phyloP scores from a whole-genome alignment of 2,329 filamentous ascomycete genomes.

The Pseudogymnoascus sp. region DNA sequence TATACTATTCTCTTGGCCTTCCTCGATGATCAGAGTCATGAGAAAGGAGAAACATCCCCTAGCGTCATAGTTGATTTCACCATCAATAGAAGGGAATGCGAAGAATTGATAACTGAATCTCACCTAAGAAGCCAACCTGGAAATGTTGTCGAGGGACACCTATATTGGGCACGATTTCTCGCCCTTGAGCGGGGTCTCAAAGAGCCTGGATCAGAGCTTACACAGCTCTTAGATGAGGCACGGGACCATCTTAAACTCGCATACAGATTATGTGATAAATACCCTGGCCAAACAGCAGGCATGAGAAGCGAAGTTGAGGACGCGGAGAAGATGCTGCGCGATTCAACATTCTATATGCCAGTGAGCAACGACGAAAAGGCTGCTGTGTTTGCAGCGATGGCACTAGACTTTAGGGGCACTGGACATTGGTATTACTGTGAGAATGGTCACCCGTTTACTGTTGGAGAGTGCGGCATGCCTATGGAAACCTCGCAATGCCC shows the following conservation, averaged over 20 bases:
- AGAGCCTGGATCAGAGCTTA: slow-evolving; percentile 16
- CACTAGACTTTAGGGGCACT: slow-evolving; percentile 38
- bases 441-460: slow-evolving; percentile 52
- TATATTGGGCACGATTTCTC: slow-evolving; percentile 21
- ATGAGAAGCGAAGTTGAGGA: slow-evolving; percentile 35
- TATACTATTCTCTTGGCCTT: slow-evolving; percentile 20
- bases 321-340: slow-evolving; percentile 37
- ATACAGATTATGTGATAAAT: slow-evolving; percentile 17
- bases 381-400: slow-evolving; percentile 43
- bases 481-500: slow-evolving; percentile 54
- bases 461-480: slow-evolving; percentile 59
- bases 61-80: slow-evolving; percentile 16
- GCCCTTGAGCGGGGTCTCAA: slow-evolving; percentile 17
- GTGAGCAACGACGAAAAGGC: slow-evolving; percentile 44
- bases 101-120: slow-evolving; percentile 18
- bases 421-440: slow-evolving; percentile 55
- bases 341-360: slow-evolving; percentile 38
- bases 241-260: slow-evolving; percentile 15
- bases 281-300: slow-evolving; percentile 18
- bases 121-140: slow-evolving; percentile 16
- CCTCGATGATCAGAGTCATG: slow-evolving; percentile 15
- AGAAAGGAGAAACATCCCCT: slow-evolving; percentile 9
- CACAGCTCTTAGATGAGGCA: slow-evolving; percentile 17
- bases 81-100: slow-evolving; percentile 20
- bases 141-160: slow-evolving; percentile 16